A percentile compares a stretch with the other conserved stretches of the same genome.
phyloP scores from a whole-genome alignment of 2,329 filamentous ascomycete genomes.

The Ceratocystis colombiana region DNA sequence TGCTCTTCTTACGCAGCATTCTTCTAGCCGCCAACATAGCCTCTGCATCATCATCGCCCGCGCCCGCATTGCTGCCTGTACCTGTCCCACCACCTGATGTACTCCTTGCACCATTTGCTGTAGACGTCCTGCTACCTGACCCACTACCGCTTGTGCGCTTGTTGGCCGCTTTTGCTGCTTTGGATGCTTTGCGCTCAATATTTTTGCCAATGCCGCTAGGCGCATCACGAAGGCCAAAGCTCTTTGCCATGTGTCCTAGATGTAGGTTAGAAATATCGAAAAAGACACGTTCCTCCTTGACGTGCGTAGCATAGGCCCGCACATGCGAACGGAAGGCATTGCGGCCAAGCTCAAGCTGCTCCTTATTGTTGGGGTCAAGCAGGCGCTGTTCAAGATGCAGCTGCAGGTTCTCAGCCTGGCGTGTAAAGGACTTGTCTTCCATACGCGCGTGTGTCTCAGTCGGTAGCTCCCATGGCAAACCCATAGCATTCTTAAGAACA shows the following conservation, averaged over 20 bases:
- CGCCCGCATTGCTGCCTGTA: conserved; percentile 23
- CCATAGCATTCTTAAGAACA: conserved; percentile 56
- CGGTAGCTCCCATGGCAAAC: conserved; percentile 51
- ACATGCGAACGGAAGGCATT: conserved; percentile 87
- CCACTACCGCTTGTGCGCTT: conserved; percentile 31
- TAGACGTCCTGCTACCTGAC: conserved; percentile 21
- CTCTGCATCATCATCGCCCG: conserved; percentile 35
- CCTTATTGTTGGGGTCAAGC: conserved; percentile 43
- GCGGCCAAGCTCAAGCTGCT: conserved; percentile 68
- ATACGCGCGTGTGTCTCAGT: conserved; percentile 54
- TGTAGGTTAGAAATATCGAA: conserved; percentile 91
- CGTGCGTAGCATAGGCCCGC: conserved; percentile 87
- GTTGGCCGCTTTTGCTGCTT: conserved; percentile 31
- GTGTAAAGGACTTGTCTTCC: conserved; percentile 38
- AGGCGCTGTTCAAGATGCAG: conserved; percentile 52
- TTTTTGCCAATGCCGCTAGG: conserved; percentile 68
- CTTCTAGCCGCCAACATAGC: conserved; percentile 36
- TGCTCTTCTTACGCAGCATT: conserved; percentile 52
- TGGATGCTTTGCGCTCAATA: conserved; percentile 38
- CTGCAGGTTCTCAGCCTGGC: conserved; percentile 48
- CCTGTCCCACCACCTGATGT: conserved; percentile 25
- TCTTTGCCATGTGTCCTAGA: conserved; percentile 86
- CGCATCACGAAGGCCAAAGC: conserved; percentile 78
- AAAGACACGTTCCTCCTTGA: conserved; percentile 69
- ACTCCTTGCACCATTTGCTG: conserved; percentile 29